Percentiles rank a stretch among this genome's conserved stretches.
These are phyloP conservation scores for Chaetomium fimeti DNA, from an alignment of 495 filamentous ascomycete genomes.

Conservation along the genomic window DNA sequence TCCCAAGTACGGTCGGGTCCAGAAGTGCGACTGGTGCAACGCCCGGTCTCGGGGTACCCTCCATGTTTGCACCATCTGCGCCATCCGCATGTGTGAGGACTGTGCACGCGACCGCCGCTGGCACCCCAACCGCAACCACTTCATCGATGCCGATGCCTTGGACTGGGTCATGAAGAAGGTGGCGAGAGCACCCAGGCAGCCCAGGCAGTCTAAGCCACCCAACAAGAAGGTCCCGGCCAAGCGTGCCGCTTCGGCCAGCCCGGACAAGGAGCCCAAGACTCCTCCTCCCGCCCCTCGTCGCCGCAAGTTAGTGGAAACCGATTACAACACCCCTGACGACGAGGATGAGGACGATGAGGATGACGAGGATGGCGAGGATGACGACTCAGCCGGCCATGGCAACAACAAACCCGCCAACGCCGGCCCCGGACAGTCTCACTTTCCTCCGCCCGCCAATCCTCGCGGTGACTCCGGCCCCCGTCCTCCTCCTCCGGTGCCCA, in stretches of 20 bases:
- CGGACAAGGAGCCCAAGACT: neutral
- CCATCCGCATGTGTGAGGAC: conserved; percentile 23
- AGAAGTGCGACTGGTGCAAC: conserved; percentile 33
- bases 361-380: neutral
- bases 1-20: conserved; percentile 23
- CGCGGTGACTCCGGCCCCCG: neutral
- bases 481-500: neutral
- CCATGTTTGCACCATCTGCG: conserved; percentile 19
- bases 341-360: neutral
- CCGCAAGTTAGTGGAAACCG: neutral
- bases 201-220: neutral
- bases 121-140: conserved; percentile 19
- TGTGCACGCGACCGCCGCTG: conserved; percentile 18
- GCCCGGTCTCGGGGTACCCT: conserved; percentile 22
- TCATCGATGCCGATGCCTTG: conserved; percentile 18
- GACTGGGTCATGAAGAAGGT: conserved; percentile 16
- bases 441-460: neutral
- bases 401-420: neutral
- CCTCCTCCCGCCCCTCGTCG: neutral
- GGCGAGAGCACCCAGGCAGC: neutral
- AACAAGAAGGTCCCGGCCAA: neutral
- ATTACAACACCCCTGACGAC: no score
- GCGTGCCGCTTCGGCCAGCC: neutral
- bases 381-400: neutral
- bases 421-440: neutral